Evolutionary conservation across 148 eudicot genomes (phyloP), one percentile per base, ranked within the genome.

Genomic region (Chenopodium formosanum): DNA sequence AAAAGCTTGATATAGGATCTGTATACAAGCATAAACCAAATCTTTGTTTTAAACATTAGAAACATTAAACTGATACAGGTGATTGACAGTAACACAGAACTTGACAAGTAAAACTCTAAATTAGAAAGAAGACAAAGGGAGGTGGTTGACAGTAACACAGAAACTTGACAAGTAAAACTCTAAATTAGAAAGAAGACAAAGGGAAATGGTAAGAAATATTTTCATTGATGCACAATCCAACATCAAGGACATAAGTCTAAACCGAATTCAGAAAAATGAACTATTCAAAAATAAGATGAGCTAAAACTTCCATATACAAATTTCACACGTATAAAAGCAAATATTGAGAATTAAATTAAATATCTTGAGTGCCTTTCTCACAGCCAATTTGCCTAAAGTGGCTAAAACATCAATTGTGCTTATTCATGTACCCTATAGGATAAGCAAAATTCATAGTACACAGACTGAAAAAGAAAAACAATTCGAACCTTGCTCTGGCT

Each of bases 401-500:
- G 68, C 40, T 65, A 67, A 74, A 60, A 69, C 67, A 56, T 25
- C 58, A 29, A 50, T 64, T 9, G 63, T 14, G 17, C 4, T 68
- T 1, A 47, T 27, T 20, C 11, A 16, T 72, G 9, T 16, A 50
- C 70, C 50, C 68, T 71, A 13, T 37, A 52, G 17, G 20, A 50
- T 29, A 56, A 46, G 78, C 25, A 83, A 58, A 37, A 70, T 73
- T 23, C 66, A 77, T 14, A 20, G 70, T 22, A 27, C 47, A 65
- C n/a, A 69, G 31, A 73, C 7, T 52, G 50, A 66, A 31, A 40
- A 37, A 9, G 34, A 70, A 83, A 75, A 40, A 68, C 17, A 64
- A 63, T 29, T 19, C 67, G 53, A 76, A 86, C 88, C 88, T 86
- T 83, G 81, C 60, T 77, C 76, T 58, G 32, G 68, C 48, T 65